Evolutionary conservation across 1,284 basidiomycete genomes (phyloP).

Genomic region (Veloporphyrellus conicus): DNA sequence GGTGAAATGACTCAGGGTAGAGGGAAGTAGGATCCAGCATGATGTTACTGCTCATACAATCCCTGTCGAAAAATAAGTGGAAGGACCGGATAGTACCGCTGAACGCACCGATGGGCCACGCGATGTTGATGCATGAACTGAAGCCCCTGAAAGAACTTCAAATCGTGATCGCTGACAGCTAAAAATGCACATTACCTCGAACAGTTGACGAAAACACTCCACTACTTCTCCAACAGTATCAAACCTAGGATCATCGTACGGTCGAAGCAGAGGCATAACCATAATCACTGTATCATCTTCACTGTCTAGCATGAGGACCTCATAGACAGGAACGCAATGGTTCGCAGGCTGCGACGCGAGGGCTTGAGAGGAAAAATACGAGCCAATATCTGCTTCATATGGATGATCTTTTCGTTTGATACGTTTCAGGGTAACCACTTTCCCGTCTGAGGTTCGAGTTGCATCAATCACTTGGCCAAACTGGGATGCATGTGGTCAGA

Average conservation of each 20-base stretch:
- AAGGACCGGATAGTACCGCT: too few relatives aligned
- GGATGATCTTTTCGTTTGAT: slow-evolving; percentile 14
- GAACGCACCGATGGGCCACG: slow-evolving; percentile 11
- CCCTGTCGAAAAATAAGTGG: neutral
- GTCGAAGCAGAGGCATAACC: slow-evolving; percentile 34
- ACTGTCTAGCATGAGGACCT: slow-evolving; percentile 19
- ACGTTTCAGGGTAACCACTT: slow-evolving; percentile 30
- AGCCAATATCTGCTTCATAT: slow-evolving; percentile 28
- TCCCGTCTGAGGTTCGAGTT: slow-evolving; percentile 28
- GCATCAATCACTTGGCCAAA: slow-evolving; percentile 31
- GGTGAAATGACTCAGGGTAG: slow-evolving; percentile 19
- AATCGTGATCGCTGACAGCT: neutral
- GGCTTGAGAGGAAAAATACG: slow-evolving; percentile 18
- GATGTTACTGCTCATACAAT: slow-evolving; percentile 33
- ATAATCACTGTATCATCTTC: slow-evolving; percentile 16
- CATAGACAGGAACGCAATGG: slow-evolving; percentile 37
- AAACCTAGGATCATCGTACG: slow-evolving; percentile 26
- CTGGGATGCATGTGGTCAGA: slow-evolving; percentile 1
- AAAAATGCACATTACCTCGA: slow-evolving; percentile 30
- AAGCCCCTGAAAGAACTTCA: slow-evolving; percentile 12
- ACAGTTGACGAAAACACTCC: slow-evolving; percentile 34
- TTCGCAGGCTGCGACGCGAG: slow-evolving; percentile 25
- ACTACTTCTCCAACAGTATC: slow-evolving; percentile 35
- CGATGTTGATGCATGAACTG: slow-evolving; percentile 20
- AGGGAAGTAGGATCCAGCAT: slow-evolving; percentile 39